Base-by-base conservation (phyloP, 1,139 yeast species). In the Yamadazyma spencermartinsiae region DNA sequence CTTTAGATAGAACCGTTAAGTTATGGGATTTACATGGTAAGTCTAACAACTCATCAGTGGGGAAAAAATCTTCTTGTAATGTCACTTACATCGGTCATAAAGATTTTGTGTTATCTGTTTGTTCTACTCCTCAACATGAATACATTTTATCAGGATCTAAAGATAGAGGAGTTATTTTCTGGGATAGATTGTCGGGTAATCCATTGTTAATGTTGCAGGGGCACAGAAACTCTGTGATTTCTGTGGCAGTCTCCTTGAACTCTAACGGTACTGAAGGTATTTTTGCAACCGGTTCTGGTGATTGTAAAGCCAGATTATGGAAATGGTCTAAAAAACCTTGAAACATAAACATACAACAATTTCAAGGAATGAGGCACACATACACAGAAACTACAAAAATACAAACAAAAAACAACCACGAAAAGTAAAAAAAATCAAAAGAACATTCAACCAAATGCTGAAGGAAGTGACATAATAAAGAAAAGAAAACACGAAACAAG, bases 201-300 rank as follows among this genome's bases (percentile, higher is more conserved):
- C 96, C 96, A 44, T 81, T 89, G 63, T 75, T 92, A 58, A 88
- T 90, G 96, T 75, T 92, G 52, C 98, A 90, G 68, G 98, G 98
- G 25, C 98, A 92, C 65, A 82, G 95, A 61, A 92, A 92, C 68
- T 86, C 96, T 17, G 98, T 92, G 37, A 92, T 92, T 49, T 83
- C 95, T 37, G 98, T 92, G 30, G 92, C 96, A 32, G 97, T 92
- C 15, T 82, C 92, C 33, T 78, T 83, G 45, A 82, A 81, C 56
- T 84, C 88, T 31, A 76, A 76, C 45, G 85, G 83, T 41, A 72
- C 78, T 39, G 89, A 86, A 52, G 76, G 77, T 30, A 81, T 88
- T 50, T 92, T 92, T 72, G 98, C 98, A 39, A 90, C 98, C 13
- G 98, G 98, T 44, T 80, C 90, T 63, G 98, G 98, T 60, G 98